A percentile compares a stretch with the other conserved stretches of the same genome.
phyloP scores from a whole-genome alignment of 495 filamentous ascomycete species.

The Entonaema liquescens region DNA sequence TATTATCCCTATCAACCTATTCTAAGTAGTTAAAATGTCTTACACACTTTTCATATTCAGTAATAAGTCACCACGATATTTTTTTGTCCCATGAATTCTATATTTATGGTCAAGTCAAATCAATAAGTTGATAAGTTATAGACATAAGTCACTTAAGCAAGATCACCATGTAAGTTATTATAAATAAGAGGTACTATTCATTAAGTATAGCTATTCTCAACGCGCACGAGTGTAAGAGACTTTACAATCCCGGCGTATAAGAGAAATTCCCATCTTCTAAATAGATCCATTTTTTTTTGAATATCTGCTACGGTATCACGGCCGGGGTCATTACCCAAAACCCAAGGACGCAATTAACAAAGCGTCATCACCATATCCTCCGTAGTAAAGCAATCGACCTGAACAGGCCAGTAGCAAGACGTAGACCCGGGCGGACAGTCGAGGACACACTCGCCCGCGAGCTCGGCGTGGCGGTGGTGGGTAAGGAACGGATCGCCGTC shows the following conservation, averaged over 20 bases:
- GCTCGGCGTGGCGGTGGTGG: conserved; percentile 27
- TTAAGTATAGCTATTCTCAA: neutral
- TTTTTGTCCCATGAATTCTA: too few species aligned
- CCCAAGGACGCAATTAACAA: too few species aligned
- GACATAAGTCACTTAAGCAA: neutral
- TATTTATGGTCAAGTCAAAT: too few species aligned
- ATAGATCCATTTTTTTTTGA: neutral
- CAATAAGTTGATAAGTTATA: neutral
- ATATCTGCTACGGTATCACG: neutral
- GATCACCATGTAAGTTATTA: neutral
- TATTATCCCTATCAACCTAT: too few species aligned
- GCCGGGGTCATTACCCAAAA: neutral
- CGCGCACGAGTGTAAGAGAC: neutral
- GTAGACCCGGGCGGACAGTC: conserved; percentile 8
- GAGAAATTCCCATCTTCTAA: neutral
- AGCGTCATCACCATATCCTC: conserved; percentile 19
- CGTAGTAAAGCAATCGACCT: conserved; percentile 12
- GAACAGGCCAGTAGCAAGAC: conserved; percentile 24
- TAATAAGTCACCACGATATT: too few species aligned
- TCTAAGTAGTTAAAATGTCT: too few species aligned
- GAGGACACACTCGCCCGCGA: conserved; percentile 32
- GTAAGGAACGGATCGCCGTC: conserved; percentile 29
- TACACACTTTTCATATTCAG: too few species aligned
- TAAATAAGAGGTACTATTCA: neutral
- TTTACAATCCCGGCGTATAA: neutral